These are phyloP conservation scores for Waltergamsia citrina DNA, from an alignment of 2,329 filamentous ascomycete species.

Conservation along the genomic window DNA sequence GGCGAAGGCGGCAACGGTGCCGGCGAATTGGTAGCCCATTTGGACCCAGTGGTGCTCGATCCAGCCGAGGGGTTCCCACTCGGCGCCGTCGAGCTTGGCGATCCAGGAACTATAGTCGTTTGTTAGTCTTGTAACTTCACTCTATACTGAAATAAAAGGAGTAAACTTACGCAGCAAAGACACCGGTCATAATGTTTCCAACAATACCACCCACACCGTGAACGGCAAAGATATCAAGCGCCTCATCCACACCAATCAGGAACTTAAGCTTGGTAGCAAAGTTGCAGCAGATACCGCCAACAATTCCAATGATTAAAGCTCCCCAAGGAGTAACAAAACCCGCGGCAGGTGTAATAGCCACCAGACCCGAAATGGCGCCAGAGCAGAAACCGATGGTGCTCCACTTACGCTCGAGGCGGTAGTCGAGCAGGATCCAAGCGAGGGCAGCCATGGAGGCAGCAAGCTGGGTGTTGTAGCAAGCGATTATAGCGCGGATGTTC, in stretches of 20 bases:
- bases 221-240: conserved; percentile 85
- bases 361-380: conserved; percentile 76
- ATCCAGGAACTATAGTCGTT: conserved; percentile 48
- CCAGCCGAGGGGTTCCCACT: conserved; percentile 53
- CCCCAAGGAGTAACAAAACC: conserved; percentile 66
- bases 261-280: conserved; percentile 80
- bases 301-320: conserved; percentile 47
- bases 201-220: conserved; percentile 78
- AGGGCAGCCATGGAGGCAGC: conserved; percentile 74
- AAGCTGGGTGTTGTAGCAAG: conserved; percentile 79
- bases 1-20: conserved; percentile 51
- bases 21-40: conserved; percentile 62
- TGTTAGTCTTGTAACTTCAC: conserved; percentile 8
- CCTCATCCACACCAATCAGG: conserved; percentile 68
- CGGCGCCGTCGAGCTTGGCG: conserved; percentile 61
- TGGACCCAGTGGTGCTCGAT: conserved; percentile 62
- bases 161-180: conserved; percentile 58
- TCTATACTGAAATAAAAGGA: neutral
- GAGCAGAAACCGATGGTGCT: conserved; percentile 91
- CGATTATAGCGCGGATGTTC: conserved; percentile 84
- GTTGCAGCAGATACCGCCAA: conserved; percentile 62
- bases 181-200: conserved; percentile 68
- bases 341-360: conserved; percentile 77
- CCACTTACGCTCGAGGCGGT: conserved; percentile 88
- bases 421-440: conserved; percentile 79